These are phyloP conservation scores for Antrodiella citrinella DNA, from an alignment of 768 basidiomycete genomes.

Conservation along the genomic window DNA sequence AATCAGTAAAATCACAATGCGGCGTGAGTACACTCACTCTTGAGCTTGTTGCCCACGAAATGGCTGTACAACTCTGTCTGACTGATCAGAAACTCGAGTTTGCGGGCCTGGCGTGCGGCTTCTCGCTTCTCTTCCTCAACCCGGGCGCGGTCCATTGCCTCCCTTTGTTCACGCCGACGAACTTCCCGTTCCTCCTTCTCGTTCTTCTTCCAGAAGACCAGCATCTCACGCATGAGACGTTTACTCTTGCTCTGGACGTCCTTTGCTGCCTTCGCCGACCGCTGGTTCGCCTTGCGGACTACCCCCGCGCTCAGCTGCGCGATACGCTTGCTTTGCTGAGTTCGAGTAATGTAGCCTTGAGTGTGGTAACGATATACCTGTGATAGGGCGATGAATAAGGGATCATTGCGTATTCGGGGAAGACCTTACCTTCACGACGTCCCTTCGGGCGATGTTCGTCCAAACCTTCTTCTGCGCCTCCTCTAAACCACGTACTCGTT, in stretches of 20 bases:
- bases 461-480: conserved; percentile 85
- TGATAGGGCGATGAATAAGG: neutral
- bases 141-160: conserved; percentile 80
- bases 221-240: conserved; percentile 90
- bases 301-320: conserved; percentile 69
- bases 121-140: conserved; percentile 92
- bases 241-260: conserved; percentile 81
- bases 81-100: conserved; percentile 96
- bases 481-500: conserved; percentile 69
- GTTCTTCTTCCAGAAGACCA: conserved; percentile 96
- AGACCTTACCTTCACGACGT: conserved; percentile 66
- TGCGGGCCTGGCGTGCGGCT: conserved; percentile 86
- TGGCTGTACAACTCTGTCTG: conserved; percentile 98
- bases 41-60: conserved; percentile 95
- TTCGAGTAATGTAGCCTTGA: conserved; percentile 56
- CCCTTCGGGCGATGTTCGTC: conserved; percentile 79
- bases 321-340: conserved; percentile 66
- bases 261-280: conserved; percentile 71
- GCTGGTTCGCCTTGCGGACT: conserved; percentile 66
- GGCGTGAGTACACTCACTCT: conserved; percentile 47
- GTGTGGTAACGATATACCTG: conserved; percentile 79
- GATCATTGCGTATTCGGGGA: neutral
- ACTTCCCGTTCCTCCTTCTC: conserved; percentile 94
- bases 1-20: conserved; percentile 8
- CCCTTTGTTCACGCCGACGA: conserved; percentile 90